Conservation (phyloP, 2,329 filamentous ascomycete species). For the Cordyceps tenuipes region DNA sequence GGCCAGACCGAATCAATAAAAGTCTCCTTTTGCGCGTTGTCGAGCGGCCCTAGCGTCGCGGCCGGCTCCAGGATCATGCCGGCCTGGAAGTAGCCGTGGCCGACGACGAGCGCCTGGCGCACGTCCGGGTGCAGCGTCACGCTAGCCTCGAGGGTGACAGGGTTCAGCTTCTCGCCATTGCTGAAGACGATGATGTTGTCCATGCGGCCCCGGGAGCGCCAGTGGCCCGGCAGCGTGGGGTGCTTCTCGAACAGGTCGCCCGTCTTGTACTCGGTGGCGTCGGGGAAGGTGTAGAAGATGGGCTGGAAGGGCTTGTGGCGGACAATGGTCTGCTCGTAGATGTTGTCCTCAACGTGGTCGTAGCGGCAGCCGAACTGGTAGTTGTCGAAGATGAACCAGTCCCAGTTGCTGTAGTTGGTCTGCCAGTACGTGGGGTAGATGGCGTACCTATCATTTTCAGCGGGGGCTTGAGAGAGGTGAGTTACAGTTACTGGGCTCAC, state of each 20-base stretch:
- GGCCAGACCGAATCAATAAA: constrained; percentile 38
- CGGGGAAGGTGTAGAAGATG: constrained; percentile 30
- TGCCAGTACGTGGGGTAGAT: constrained; percentile 27
- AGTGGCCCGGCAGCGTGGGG: constrained; percentile 29
- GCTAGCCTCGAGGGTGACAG: constrained; percentile 32
- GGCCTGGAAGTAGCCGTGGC: constrained; percentile 36
- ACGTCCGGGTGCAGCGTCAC: constrained; percentile 31
- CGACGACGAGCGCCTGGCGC: constrained; percentile 36
- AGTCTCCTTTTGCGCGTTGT: constrained; percentile 14
- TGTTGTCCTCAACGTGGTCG: constrained; percentile 25
- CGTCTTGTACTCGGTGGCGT: constrained; percentile 28
- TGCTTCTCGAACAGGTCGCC: constrained; percentile 34
- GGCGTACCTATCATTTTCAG: constrained; percentile 20
- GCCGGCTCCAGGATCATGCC: constrained; percentile 39
- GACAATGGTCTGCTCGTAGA: constrained; percentile 31
- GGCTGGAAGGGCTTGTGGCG: constrained; percentile 26
- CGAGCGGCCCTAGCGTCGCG: constrained; percentile 17
- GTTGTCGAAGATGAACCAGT: constrained; percentile 32
- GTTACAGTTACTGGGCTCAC: constrained; percentile 19
- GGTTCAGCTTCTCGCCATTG: constrained; percentile 43
- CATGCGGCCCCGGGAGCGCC: constrained; percentile 13
- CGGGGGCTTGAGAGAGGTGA: neutral
- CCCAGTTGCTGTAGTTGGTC: constrained; percentile 26
- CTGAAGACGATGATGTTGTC: constrained; percentile 43
- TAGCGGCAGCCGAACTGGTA: constrained; percentile 31